These are phyloP conservation scores for Tricholoma furcatifolium DNA, from an alignment of 768 basidiomycete species.

Conservation along the genomic window DNA sequence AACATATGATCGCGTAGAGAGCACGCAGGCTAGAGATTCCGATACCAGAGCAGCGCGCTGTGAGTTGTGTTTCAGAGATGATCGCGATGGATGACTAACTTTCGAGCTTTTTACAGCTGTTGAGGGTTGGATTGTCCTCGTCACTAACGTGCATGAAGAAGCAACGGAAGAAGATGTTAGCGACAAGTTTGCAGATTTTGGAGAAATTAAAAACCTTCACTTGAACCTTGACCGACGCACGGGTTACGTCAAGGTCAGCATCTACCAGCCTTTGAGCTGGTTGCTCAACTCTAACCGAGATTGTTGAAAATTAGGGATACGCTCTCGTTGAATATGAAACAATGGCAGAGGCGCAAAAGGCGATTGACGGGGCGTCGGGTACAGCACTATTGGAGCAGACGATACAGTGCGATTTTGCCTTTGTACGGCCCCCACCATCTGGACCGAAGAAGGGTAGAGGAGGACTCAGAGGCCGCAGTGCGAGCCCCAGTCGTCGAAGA, in stretches of 20 bases:
- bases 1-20: conserved; percentile 81
- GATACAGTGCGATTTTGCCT: conserved; percentile 90
- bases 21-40: conserved; percentile 56
- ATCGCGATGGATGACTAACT: conserved; percentile 3
- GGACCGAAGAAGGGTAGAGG: conserved; percentile 78
- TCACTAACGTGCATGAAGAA: conserved; percentile 96
- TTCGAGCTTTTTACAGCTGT: conserved; percentile 60
- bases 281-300: neutral
- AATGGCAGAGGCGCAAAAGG: conserved; percentile 89
- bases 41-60: conserved; percentile 87
- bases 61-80: conserved; percentile 36
- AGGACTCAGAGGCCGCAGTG: conserved; percentile 70
- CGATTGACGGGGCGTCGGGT: conserved; percentile 88
- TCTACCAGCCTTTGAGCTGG: neutral
- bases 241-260: conserved; percentile 92
- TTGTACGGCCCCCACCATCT: conserved; percentile 83
- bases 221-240: conserved; percentile 96
- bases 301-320: conserved; percentile 70
- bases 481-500: conserved; percentile 69
- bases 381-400: conserved; percentile 82
- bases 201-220: conserved; percentile 97
- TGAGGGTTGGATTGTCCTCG: conserved; percentile 98
- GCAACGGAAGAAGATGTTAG: conserved; percentile 96
- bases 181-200: conserved; percentile 95
- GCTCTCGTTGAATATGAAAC: conserved; percentile 97